Conservation (phyloP, 1,284 basidiomycete species). For the Cryptococcus amylolentus region DNA sequence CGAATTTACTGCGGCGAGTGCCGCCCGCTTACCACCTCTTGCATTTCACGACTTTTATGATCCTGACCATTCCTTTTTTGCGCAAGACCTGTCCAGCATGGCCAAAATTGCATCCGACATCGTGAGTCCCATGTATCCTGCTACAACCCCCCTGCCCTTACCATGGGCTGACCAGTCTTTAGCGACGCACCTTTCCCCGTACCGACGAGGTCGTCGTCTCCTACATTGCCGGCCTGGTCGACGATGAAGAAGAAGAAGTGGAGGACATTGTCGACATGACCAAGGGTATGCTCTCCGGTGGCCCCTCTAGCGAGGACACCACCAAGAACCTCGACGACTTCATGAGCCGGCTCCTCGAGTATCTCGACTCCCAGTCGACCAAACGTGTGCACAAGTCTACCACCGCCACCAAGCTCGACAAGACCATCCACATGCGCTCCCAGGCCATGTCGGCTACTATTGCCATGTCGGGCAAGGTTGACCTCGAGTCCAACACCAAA, state of each 20-base stretch:
- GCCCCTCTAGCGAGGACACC: conserved; percentile 33
- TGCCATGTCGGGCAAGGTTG: conserved; percentile 78
- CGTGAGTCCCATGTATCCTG: conserved; percentile 16
- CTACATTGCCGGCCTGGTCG: conserved; percentile 86
- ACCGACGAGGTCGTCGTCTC: conserved; percentile 90
- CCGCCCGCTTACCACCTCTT: no score
- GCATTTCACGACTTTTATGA: no score
- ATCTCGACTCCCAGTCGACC: conserved; percentile 65
- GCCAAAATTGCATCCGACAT: conserved; percentile 33
- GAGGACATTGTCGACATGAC: conserved; percentile 80
- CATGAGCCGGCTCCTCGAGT: conserved; percentile 59
- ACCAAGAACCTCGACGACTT: conserved; percentile 47
- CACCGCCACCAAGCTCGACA: conserved; percentile 72
- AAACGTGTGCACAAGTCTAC: conserved; percentile 52
- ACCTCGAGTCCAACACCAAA: conserved; percentile 90
- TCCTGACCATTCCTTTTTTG: no score
- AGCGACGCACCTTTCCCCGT: conserved; percentile 70
- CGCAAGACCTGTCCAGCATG: conserved; percentile 10
- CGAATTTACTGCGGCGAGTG: no score
- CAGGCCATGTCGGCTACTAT: conserved; percentile 75
- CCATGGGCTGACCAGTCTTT: conserved; percentile 3
- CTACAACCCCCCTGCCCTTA: not conserved
- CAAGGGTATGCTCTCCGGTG: conserved; percentile 61
- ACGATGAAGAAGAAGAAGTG: conserved; percentile 82
- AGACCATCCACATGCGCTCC: conserved; percentile 91